Evolutionary conservation across 2,329 filamentous ascomycete species (phyloP).

Genomic region (Neopestalotiopsis sp.): DNA sequence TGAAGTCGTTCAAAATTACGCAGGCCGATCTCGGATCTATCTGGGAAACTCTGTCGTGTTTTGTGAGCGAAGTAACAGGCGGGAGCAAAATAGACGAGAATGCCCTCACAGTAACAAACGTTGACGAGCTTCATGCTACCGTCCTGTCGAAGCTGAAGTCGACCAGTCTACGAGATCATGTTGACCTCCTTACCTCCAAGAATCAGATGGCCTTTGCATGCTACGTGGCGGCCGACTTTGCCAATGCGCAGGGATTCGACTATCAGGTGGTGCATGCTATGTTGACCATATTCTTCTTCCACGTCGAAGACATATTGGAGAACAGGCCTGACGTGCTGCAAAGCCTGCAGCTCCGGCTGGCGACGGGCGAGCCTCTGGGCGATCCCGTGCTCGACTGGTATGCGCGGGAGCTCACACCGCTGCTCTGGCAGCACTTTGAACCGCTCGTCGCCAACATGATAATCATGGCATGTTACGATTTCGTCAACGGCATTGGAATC

Average conservation of each 20-base stretch:
- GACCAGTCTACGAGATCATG: no score
- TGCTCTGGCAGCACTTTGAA: constrained; percentile 20
- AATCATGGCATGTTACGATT: constrained; percentile 21
- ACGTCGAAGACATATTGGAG: constrained; percentile 22
- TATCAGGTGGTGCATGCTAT: constrained; percentile 21
- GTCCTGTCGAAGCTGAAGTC: no score
- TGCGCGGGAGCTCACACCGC: constrained; percentile 16
- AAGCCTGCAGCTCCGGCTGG: no score
- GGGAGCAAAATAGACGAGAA: constrained; percentile 18
- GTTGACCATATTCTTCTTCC: constrained; percentile 22
- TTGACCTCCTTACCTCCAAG: constrained; percentile 16
- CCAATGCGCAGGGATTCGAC: constrained; percentile 18
- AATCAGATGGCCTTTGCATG: constrained; percentile 20
- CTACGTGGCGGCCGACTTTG: constrained; percentile 21
- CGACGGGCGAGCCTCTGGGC: no score
- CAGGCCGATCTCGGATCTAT: constrained; percentile 16
- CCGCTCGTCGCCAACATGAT: constrained; percentile 23
- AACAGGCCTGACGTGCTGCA: constrained; percentile 18
- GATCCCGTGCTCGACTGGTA: no score
- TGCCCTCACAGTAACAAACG: constrained; percentile 17
- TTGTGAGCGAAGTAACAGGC: constrained; percentile 18
- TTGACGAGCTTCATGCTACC: constrained; percentile 16
- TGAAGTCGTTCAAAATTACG: neutral
- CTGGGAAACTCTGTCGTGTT: constrained; percentile 18
- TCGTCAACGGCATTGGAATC: constrained; percentile 18